These are phyloP conservation scores for Cokeromyces recurvatus DNA, from an alignment of 371 early-diverging fungal genomes.

Conservation along the genomic window DNA sequence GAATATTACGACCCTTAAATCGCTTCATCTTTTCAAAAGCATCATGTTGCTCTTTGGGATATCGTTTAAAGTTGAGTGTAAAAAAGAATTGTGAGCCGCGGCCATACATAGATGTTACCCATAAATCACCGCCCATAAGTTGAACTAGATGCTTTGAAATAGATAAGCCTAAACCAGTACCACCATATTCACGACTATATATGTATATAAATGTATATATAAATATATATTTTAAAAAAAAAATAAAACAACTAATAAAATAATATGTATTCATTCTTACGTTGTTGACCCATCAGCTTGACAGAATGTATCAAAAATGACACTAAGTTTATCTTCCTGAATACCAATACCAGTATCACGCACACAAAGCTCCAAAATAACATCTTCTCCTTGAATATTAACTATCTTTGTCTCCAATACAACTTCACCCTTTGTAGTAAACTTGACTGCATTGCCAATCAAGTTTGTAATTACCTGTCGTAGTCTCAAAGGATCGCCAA, in stretches of 20 bases:
- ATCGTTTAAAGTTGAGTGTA: slow-evolving; percentile 43
- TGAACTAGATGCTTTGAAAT: slow-evolving; percentile 72
- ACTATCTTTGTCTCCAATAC: slow-evolving; percentile 42
- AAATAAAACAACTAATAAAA: not conserved
- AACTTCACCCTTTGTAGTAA: slow-evolving; percentile 70
- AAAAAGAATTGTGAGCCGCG: slow-evolving; percentile 75
- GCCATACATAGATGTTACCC: slow-evolving; percentile 66
- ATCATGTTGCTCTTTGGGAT: slow-evolving; percentile 6
- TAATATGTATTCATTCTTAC: slow-evolving; percentile 20
- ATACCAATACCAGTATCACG: slow-evolving; percentile 89
- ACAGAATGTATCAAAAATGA: slow-evolving; percentile 79
- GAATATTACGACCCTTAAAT: slow-evolving; percentile 40
- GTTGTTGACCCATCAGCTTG: slow-evolving; percentile 82
- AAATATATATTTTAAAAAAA: not conserved
- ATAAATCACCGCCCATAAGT: slow-evolving; percentile 77
- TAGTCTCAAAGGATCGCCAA: slow-evolving; percentile 76
- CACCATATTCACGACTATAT: slow-evolving; percentile 68
- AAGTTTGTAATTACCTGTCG: slow-evolving; percentile 80
- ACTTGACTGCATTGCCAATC: slow-evolving; percentile 87
- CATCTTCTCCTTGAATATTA: slow-evolving; percentile 30
- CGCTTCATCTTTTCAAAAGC: slow-evolving; percentile 38
- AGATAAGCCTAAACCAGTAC: slow-evolving; percentile 81
- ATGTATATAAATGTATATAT: not conserved
- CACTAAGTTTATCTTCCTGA: slow-evolving; percentile 61
- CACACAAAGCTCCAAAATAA: slow-evolving; percentile 63